These are phyloP conservation scores for Oehlia diaphana DNA, from an alignment of 192 early-diverging fungal species.

Conservation along the genomic window DNA sequence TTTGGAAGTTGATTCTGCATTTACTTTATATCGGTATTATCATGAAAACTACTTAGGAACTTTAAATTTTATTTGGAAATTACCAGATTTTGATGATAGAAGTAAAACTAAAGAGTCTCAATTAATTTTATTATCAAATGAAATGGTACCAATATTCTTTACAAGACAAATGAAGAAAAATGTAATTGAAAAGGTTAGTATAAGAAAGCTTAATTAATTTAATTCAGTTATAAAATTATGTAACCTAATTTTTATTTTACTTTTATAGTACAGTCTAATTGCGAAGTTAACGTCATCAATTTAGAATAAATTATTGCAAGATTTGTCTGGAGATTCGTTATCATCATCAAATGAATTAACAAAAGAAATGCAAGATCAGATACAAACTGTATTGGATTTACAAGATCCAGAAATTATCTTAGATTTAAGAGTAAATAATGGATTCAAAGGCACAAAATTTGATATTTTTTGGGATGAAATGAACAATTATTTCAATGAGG, in stretches of 20 bases:
- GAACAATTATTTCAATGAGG: background rate
- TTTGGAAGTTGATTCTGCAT: background rate
- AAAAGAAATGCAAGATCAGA: background rate
- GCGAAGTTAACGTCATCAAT: background rate
- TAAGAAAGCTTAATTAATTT: too few species aligned
- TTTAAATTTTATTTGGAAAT: background rate
- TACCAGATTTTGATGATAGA: background rate
- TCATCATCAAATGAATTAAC: background rate
- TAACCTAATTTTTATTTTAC: too few species aligned
- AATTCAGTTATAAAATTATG: too few species aligned
- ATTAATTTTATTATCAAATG: too few species aligned
- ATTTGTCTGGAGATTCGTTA: background rate
- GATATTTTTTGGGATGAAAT: conserved; percentile 7
- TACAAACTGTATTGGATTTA: background rate
- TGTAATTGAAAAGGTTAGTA: background rate
- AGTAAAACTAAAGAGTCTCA: background rate
- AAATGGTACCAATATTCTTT: too few species aligned
- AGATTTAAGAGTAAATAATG: background rate
- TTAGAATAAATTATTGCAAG: background rate
- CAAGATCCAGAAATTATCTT: background rate
- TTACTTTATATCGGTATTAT: background rate
- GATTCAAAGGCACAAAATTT: conserved; percentile 9
- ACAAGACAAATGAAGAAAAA: too few species aligned
- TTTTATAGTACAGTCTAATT: too few species aligned
- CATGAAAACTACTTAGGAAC: background rate